Evolutionary conservation across 179 eudicot genomes (phyloP), one percentile per base, ranked within the genome.

Genomic region (Pouteria campechiana): DNA sequence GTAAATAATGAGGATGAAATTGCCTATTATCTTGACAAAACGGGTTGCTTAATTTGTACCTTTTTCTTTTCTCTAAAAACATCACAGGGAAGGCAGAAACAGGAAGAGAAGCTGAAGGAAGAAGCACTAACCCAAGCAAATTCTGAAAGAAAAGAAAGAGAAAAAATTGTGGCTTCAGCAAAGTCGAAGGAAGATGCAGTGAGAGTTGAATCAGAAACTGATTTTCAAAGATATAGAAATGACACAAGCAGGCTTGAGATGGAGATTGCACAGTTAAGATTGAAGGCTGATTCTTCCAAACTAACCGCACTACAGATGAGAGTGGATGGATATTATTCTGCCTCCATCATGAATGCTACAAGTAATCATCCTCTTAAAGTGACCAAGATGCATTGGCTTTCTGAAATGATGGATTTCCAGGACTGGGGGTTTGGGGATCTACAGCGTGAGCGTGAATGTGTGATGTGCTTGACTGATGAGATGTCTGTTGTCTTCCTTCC

Each of bases 401-500:
- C 2, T n/a, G n/a, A n/a, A n/a, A n/a, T n/a, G n/a, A n/a, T n/a
- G n/a, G n/a, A n/a, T n/a, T 63, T 63, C 32, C 42, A 45, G 55
- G 54, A 49, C 1, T 24, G 37, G 14, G 46, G 42, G 7, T 25
- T 12, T 7, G 54, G 20, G 24, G 49, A 40, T 12, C 38, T 56
- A 11, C 44, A 61, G 18, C 32, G 34, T 10, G 72, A 70, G 3
- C 37, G 68, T 12, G 76, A 70, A 17, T 70, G 76, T 7, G 65
- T 61, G 19, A 61, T 70, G 76, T 70, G 76, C 43, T 32, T 70
- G 38, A 25, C 58, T 0, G 65, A 65, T 35, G 76, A 70, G 44
- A 65, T 38, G 16, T 32, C 65, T 3, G 65, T 70, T 39, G 56
- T 70, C 30, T 65, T 70, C 42, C 44, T 70, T 13, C 76, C 76